A percentile compares a stretch with the other conserved stretches of the same genome.
These are phyloP conservation scores for Stachybotrys chlorohalonatus DNA, from an alignment of 2,329 filamentous ascomycete species.

Conservation along the genomic window DNA sequence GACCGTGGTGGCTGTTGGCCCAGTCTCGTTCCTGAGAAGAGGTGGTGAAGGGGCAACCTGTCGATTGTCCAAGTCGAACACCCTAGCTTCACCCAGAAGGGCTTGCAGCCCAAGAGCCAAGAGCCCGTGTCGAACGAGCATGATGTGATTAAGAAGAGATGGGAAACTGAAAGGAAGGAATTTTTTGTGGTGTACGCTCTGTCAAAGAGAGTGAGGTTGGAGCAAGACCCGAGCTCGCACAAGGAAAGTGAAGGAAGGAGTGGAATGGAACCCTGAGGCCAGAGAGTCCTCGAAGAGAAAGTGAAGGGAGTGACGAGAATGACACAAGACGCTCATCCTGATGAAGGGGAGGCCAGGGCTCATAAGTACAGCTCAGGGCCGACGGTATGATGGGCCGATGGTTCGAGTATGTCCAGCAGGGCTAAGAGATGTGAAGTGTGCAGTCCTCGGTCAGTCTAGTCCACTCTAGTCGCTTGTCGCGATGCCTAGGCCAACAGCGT, in stretches of 20 bases:
- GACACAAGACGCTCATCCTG: background rate
- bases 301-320: background rate
- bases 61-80: background rate
- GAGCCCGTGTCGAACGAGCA: background rate
- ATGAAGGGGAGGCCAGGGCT: background rate
- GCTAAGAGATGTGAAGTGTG: background rate
- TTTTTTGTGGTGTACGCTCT: background rate
- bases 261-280: background rate
- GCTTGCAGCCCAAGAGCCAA: background rate
- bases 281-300: background rate
- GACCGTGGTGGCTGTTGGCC: background rate
- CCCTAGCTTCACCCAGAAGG: background rate
- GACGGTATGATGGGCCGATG: background rate
- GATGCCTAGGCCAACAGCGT: background rate
- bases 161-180: background rate
- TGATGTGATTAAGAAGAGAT: background rate
- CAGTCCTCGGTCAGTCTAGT: background rate
- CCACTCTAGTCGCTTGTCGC: background rate
- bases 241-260: background rate
- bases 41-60: background rate
- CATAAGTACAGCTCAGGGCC: background rate
- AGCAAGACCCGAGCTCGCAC: background rate
- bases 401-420: background rate
- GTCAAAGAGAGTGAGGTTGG: background rate
- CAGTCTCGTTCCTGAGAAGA: background rate